Conservation (phyloP, 441 rosid genomes). For the Syzygium syzygioides region DNA sequence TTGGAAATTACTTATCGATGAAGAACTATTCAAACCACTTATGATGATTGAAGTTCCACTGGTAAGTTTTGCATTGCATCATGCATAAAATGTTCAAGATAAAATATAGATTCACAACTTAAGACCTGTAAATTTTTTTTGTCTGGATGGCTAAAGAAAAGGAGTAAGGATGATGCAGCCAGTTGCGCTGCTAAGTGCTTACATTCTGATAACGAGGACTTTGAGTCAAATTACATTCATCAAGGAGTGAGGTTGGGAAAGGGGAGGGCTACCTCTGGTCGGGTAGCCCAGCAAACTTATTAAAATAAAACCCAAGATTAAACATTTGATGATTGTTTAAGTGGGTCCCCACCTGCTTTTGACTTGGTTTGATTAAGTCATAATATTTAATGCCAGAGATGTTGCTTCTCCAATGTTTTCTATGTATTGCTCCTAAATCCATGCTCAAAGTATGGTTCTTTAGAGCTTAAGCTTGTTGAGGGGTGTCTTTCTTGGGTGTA, state of each 20-base stretch:
- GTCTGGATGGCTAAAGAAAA: neutral
- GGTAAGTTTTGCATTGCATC: slow-evolving; percentile 41
- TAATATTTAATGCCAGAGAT: neutral
- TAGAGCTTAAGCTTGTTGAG: neutral
- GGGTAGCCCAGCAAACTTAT: neutral
- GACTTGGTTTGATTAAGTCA: neutral
- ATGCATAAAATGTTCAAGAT: neutral
- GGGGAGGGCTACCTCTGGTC: neutral
- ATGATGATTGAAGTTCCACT: slow-evolving; percentile 73
- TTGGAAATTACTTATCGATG: slow-evolving; percentile 88
- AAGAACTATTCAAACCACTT: slow-evolving; percentile 66
- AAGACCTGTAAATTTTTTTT: neutral
- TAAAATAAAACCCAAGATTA: neutral
- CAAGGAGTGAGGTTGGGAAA: neutral
- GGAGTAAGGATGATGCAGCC: neutral
- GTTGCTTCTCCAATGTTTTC: neutral
- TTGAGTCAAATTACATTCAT: neutral
- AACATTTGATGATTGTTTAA: neutral
- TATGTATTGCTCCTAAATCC: neutral
- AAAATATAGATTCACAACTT: neutral
- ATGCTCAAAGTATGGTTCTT: neutral
- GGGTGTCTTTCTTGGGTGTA: neutral
- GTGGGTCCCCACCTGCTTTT: neutral
- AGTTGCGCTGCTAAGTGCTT: neutral
- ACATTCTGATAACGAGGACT: neutral